Conservation (phyloP, 495 filamentous ascomycete genomes). For the Penicillium dipodomyicola region DNA sequence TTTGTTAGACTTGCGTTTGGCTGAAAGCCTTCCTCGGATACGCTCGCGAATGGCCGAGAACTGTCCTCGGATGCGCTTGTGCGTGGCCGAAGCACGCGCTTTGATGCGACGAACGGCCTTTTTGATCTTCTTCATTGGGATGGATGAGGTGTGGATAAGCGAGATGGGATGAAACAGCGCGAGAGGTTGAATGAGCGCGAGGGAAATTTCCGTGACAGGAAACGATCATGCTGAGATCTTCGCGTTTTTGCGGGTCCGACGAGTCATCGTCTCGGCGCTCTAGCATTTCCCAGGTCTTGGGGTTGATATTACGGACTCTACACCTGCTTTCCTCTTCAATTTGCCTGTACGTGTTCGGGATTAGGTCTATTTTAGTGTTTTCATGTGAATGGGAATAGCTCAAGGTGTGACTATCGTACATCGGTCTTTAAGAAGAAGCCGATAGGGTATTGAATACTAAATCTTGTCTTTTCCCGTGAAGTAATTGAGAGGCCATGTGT, state of each 20-base stretch:
- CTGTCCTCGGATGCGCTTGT: neutral
- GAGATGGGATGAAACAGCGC: too few species aligned
- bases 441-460: neutral
- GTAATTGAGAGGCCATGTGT: neutral
- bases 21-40: neutral
- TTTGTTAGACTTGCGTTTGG: neutral
- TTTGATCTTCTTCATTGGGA: neutral
- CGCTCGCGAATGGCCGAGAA: neutral
- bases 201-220: neutral
- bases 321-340: neutral
- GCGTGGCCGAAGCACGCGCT: neutral
- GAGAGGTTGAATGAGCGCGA: too few species aligned
- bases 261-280: neutral
- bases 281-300: neutral
- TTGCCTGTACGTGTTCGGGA: neutral
- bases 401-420: neutral
- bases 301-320: neutral
- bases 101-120: neutral
- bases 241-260: neutral
- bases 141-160: neutral
- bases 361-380: neutral
- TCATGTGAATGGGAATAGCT: neutral
- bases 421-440: neutral
- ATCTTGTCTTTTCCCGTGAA: neutral
- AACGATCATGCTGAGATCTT: neutral